A percentile compares a stretch with the other conserved stretches of the same genome.
Evolutionary conservation across 108 stramenopile genomes (phyloP).

Genomic region (Parietichytrium sp.): DNA sequence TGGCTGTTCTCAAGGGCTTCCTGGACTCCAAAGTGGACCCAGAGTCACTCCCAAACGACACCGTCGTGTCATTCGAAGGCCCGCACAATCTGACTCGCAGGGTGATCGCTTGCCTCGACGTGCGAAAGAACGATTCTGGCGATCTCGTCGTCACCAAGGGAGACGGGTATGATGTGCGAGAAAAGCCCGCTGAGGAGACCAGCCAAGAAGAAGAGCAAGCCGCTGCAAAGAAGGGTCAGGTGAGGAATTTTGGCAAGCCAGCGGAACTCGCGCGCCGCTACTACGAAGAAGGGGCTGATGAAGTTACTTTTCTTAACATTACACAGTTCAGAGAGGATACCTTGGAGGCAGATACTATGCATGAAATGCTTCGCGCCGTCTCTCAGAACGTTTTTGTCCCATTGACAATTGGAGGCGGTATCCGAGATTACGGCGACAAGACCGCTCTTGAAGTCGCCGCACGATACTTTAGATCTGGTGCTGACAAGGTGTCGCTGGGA

Average conservation of each 20-base stretch:
- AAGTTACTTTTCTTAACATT: conserved; percentile 95
- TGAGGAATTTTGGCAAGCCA: conserved; percentile 97
- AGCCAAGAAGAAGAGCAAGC: conserved; percentile 41
- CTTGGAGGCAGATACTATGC: conserved; percentile 93
- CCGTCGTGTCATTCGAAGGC: neutral
- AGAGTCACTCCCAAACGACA: neutral
- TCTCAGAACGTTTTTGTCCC: conserved; percentile 92
- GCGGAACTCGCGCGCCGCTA: conserved; percentile 82
- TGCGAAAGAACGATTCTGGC: conserved; percentile 87
- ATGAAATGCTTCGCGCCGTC: conserved; percentile 86
- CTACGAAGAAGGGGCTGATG: conserved; percentile 92
- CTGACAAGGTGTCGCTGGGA: conserved; percentile 94
- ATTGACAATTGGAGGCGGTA: conserved; percentile 94
- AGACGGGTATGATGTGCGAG: conserved; percentile 96
- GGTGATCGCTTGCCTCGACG: conserved; percentile 90
- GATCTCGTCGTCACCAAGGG: conserved; percentile 98
- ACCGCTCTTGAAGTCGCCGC: conserved; percentile 89
- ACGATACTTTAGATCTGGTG: conserved; percentile 96
- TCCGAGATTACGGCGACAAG: conserved; percentile 83
- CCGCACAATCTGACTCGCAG: conserved; percentile 39
- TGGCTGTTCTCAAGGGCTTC: conserved; percentile 79
- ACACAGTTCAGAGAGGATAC: conserved; percentile 90
- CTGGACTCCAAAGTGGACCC: conserved; percentile 61
- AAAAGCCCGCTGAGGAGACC: conserved; percentile 68
- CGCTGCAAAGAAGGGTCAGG: conserved; percentile 64